Base-by-base conservation (phyloP, 106 monocot species). In the Apostasia shenzhenica region DNA sequence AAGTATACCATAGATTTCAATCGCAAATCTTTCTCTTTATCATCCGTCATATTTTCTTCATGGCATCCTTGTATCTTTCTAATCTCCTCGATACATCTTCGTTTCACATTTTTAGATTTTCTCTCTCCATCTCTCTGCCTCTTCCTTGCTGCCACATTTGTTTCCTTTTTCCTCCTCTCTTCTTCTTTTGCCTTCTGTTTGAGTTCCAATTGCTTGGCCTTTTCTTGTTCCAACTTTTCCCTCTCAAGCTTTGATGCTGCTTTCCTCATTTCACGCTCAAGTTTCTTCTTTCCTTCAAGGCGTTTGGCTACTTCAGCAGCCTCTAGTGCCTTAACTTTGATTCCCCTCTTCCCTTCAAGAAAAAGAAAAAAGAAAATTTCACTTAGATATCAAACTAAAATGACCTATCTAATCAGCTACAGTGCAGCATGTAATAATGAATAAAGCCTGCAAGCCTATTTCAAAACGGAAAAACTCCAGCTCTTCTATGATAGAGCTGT, bases 301-400 rank as follows among this genome's bases (percentile, higher is more conserved):
- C 81, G 84, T 57, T 90, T 99, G 56, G 86, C 86, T 69, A 78
- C 80, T 76, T 99, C 97, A 45, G 97, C 92, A 73, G 83, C 87
- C 70, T 92, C 92, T 59, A 92, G 70, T 62, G 97, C 84, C 76
- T 92, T 92, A 54, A 99, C 89, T 82, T 82, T 99, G 11, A 92
- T 84, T 1, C 93, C 87, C 73, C 83, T 89, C 77, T 83, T 99
- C 44, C 78, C 95, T 97, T 40, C 52, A 83, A 55, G 45, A 26
- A 3, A 56, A 68, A 13, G 42, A 43, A 48, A 45, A 68, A 44
- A 52, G 43, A 40, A 68, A 2, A 57, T 42, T 45, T 42, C 40
- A 57, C 41, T 37, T 5, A 44, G 55, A 49, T 42, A 2, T 43
- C 72, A 72, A 72, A 14, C 14, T 43, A 72, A 9, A 49, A 67